A percentile compares a stretch with the other conserved stretches of the same genome.
Evolutionary conservation across 306 rosid species (phyloP).

Genomic region (Glycine latifolia): DNA sequence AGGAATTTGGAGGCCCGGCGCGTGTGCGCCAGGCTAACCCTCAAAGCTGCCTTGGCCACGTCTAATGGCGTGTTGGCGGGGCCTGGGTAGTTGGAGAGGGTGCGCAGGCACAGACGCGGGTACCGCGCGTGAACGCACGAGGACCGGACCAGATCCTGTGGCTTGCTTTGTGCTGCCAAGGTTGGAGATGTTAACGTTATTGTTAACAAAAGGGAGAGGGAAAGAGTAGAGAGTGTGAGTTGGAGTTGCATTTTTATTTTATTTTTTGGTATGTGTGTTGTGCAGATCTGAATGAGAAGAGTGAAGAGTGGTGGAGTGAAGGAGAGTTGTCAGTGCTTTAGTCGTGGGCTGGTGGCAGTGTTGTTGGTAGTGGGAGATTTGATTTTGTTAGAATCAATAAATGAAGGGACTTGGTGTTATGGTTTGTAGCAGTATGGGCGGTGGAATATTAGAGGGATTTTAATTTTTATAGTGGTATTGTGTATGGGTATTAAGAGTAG

Average conservation of each 20-base stretch:
- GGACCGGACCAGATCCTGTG: constrained; percentile 67
- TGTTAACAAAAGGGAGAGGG: background rate
- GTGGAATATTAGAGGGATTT: background rate
- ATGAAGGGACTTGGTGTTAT: background rate
- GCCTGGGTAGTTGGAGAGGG: constrained; percentile 66
- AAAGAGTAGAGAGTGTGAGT: constrained; percentile 29
- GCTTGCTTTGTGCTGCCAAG: constrained; percentile 12
- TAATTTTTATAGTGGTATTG: background rate
- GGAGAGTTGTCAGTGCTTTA: background rate
- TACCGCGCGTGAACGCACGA: constrained; percentile 75
- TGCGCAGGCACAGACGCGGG: constrained; percentile 70
- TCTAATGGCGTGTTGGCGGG: constrained; percentile 62
- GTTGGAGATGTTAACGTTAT: constrained; percentile 5
- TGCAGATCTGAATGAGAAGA: constrained; percentile 20
- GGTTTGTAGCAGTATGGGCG: background rate
- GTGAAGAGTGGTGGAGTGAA: background rate
- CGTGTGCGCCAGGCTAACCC: constrained; percentile 69
- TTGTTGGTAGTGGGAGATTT: background rate
- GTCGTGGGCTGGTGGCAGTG: background rate
- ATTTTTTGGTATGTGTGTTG: background rate
- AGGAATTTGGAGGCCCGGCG: constrained; percentile 50
- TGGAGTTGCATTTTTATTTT: constrained; percentile 17
- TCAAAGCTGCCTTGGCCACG: constrained; percentile 67
- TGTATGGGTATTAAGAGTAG: background rate
- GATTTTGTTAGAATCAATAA: background rate